Evolutionary conservation across 306 rosid species (phyloP).

Genomic region (Rosa persica): DNA sequence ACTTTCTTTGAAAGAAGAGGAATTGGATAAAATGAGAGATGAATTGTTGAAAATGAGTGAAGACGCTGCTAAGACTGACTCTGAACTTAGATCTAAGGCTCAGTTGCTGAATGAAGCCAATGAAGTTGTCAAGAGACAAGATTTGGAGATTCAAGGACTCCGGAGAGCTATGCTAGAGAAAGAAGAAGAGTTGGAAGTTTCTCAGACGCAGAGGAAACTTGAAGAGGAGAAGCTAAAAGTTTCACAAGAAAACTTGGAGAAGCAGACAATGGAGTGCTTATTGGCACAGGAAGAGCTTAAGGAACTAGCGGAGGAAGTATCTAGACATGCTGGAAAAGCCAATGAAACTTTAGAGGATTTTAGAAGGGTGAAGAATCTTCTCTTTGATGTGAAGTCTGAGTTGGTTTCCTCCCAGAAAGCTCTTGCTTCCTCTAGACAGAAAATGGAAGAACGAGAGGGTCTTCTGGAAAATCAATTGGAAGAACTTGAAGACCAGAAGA

Average conservation of each 20-base stretch:
- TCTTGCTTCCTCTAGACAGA: conserved; percentile 58
- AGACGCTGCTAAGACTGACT: conserved; percentile 49
- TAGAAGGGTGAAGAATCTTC: conserved; percentile 69
- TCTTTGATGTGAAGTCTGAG: conserved; percentile 65
- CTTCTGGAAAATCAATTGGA: conserved; percentile 54
- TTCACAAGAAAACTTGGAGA: conserved; percentile 68
- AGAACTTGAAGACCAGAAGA: conserved; percentile 72
- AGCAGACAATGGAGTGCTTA: conserved; percentile 72
- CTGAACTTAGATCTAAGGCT: conserved; percentile 58
- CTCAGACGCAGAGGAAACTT: conserved; percentile 37
- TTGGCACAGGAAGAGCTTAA: conserved; percentile 74
- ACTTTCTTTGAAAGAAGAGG: conserved; percentile 61
- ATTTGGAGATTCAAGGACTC: conserved; percentile 57
- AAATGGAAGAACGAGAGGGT: conserved; percentile 73
- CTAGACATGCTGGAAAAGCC: conserved; percentile 48
- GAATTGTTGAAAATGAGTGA: conserved; percentile 54
- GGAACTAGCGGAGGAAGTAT: conserved; percentile 54
- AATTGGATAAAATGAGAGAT: conserved; percentile 51
- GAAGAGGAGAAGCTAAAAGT: conserved; percentile 67
- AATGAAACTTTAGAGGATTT: conserved; percentile 58
- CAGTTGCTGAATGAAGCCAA: conserved; percentile 71
- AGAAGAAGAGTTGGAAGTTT: conserved; percentile 53
- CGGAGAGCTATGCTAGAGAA: conserved; percentile 46
- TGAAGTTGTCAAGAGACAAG: conserved; percentile 67
- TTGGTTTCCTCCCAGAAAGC: conserved; percentile 87